phyloP scores from a whole-genome alignment of 441 rosid species.

The Breynia disticha region DNA sequence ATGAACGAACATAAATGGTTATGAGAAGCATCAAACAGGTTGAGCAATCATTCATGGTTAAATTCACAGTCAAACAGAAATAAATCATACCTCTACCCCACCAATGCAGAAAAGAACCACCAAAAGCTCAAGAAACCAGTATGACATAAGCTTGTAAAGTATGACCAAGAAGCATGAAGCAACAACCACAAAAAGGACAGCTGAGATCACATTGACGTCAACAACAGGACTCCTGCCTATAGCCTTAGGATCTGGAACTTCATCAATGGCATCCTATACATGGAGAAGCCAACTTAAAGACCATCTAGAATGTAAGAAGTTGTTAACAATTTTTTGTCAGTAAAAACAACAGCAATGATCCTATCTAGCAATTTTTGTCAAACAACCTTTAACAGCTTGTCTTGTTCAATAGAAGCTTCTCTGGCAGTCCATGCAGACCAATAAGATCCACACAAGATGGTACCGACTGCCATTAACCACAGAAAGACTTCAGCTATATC shows the following conservation, averaged over 20 bases:
- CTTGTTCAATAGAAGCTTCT: conserved; percentile 78
- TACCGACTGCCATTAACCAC: conserved; percentile 97
- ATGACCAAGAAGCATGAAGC: conserved; percentile 88
- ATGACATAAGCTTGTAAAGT: conserved; percentile 87
- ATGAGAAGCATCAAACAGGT: conserved; percentile 1
- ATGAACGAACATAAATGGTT: not conserved
- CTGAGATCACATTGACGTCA: conserved; percentile 65
- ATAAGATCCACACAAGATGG: conserved; percentile 80
- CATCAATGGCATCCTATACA: conserved; percentile 70
- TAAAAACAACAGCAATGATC: conserved; percentile 3
- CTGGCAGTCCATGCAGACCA: conserved; percentile 98
- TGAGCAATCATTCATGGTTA: not conserved
- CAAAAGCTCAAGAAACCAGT: conserved; percentile 83
- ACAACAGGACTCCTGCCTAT: conserved; percentile 50
- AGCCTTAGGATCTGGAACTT: conserved; percentile 38
- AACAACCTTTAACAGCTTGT: conserved; percentile 69
- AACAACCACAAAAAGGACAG: conserved; percentile 58
- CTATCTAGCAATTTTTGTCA: conserved; percentile 13
- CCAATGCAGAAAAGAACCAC: conserved; percentile 95
- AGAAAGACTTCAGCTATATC: conserved; percentile 96
- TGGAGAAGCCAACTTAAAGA: conserved; percentile 16
- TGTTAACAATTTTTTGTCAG: not conserved
- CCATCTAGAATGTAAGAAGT: conserved; percentile 7
- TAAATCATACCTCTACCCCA: conserved; percentile 72
- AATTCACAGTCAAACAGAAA: not conserved